Evolutionary conservation across 2,329 filamentous ascomycete species (phyloP).

Genomic region (Clarireedia homoeocarpa): DNA sequence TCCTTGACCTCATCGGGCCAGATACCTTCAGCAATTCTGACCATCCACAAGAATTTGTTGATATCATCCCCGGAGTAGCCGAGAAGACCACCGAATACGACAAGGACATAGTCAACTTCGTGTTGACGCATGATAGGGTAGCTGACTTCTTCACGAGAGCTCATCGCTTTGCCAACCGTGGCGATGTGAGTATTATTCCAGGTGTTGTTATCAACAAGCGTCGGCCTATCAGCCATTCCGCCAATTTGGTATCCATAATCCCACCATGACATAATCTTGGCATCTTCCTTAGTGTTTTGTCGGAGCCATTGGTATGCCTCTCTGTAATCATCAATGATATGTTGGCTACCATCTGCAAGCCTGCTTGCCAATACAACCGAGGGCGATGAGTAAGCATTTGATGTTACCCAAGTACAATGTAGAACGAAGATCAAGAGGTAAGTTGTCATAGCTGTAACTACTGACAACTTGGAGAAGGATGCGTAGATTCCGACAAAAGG

Average conservation of each 20-base stretch:
- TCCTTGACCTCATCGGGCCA: conserved; percentile 99
- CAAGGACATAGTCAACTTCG: conserved; percentile 96
- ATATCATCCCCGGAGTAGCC: conserved; percentile 98
- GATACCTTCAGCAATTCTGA: conserved; percentile 96
- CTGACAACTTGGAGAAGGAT: conserved; percentile 67
- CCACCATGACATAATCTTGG: conserved; percentile 99
- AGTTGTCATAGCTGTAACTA: conserved; percentile 62
- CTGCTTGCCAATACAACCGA: conserved; percentile 92
- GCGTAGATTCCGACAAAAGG: conserved; percentile 81
- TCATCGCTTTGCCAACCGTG: conserved; percentile 98
- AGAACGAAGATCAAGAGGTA: conserved; percentile 92
- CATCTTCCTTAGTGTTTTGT: conserved; percentile 89
- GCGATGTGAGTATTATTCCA: conserved; percentile 99
- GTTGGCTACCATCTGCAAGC: conserved; percentile 88
- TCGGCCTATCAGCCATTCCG: conserved; percentile 96
- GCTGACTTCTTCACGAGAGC: conserved; percentile 91
- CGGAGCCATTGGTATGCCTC: conserved; percentile 99
- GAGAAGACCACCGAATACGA: conserved; percentile 91
- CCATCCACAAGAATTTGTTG: conserved; percentile 99
- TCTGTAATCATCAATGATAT: conserved; percentile 98
- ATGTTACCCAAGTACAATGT: conserved; percentile 99
- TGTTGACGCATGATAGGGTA: conserved; percentile 98
- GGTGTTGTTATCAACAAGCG: conserved; percentile 97
- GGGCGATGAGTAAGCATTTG: conserved; percentile 96
- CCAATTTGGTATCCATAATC: conserved; percentile 99